Conservation (phyloP, 2,329 filamentous ascomycete species). For the Monilinia fructicola region DNA sequence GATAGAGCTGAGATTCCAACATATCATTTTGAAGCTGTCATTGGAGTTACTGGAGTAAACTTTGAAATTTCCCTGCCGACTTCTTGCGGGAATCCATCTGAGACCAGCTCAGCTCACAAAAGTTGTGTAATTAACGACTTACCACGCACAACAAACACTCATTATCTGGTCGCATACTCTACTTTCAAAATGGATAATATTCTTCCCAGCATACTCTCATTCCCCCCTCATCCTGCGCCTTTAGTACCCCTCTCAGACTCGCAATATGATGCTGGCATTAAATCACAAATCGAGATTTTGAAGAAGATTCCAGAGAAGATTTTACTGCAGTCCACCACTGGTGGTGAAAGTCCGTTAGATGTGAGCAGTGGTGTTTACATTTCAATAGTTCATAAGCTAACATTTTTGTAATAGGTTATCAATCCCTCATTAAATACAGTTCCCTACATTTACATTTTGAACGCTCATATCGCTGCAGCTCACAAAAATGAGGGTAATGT, state of each 20-base stretch:
- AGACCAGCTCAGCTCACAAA: not conserved
- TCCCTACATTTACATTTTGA: constrained; percentile 56
- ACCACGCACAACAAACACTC: not conserved
- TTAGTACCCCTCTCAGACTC: constrained; percentile 41
- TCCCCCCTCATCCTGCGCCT: constrained; percentile 43
- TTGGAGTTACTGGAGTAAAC: not conserved
- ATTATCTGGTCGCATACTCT: constrained; percentile 15
- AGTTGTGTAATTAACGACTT: not conserved
- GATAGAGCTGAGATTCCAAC: not conserved
- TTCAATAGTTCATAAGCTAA: constrained; percentile 1
- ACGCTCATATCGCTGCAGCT: constrained; percentile 46
- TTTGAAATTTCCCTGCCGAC: not conserved
- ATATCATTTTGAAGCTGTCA: not conserved
- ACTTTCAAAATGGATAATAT: constrained; percentile 40
- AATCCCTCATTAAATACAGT: constrained; percentile 59
- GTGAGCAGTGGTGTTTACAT: constrained; percentile 34
- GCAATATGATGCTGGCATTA: constrained; percentile 47
- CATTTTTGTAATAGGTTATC: constrained; percentile 34
- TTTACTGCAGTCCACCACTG: constrained; percentile 39
- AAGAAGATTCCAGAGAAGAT: constrained; percentile 42
- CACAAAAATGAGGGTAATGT: constrained; percentile 39
- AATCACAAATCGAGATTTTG: constrained; percentile 42
- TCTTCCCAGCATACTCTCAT: constrained; percentile 43
- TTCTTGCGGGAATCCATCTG: not conserved
- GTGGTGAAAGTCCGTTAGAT: constrained; percentile 43